phyloP scores from a whole-genome alignment of 2,329 filamentous ascomycete genomes.

The Cordyceps javanica region DNA sequence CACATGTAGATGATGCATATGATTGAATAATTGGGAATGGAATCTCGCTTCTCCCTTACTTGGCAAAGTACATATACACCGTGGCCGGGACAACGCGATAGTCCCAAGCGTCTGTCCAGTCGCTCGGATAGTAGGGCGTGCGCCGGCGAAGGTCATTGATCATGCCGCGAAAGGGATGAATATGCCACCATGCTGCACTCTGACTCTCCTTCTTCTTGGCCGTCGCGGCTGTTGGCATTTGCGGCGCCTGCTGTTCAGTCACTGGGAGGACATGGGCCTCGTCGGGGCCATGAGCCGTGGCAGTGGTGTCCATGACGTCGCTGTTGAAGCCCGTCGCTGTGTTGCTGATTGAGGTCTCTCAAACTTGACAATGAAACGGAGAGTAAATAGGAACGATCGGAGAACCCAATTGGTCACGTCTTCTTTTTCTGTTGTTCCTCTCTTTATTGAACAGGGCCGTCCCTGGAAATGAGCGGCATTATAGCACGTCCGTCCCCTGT shows the following conservation, averaged over 20 bases:
- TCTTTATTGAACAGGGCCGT: not conserved
- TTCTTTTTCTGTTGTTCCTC: not conserved
- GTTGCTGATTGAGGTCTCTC: too few relatives aligned
- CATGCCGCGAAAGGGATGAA: slow-evolving; percentile 73
- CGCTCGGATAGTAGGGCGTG: slow-evolving; percentile 71
- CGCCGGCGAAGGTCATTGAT: slow-evolving; percentile 68
- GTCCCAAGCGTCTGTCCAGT: slow-evolving; percentile 84
- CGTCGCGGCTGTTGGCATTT: not conserved
- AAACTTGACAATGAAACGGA: too few relatives aligned
- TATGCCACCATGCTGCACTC: slow-evolving; percentile 64
- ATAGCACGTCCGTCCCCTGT: not conserved
- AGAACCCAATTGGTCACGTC: too few relatives aligned
- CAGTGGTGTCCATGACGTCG: not conserved
- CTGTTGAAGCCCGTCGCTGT: not conserved
- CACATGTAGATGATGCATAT: not conserved
- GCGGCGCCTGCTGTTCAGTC: not conserved
- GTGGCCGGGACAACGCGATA: slow-evolving; percentile 84
- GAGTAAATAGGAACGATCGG: not conserved
- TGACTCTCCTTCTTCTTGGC: not conserved
- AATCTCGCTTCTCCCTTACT: slow-evolving; percentile 47
- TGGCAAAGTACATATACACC: slow-evolving; percentile 92
- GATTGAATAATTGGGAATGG: not conserved
- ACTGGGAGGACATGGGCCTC: not conserved
- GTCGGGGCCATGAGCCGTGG: not conserved
- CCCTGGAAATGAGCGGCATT: not conserved